Base-by-base conservation (phyloP, 192 early-diverging fungal genomes). In the Geranomyces variabilis region DNA sequence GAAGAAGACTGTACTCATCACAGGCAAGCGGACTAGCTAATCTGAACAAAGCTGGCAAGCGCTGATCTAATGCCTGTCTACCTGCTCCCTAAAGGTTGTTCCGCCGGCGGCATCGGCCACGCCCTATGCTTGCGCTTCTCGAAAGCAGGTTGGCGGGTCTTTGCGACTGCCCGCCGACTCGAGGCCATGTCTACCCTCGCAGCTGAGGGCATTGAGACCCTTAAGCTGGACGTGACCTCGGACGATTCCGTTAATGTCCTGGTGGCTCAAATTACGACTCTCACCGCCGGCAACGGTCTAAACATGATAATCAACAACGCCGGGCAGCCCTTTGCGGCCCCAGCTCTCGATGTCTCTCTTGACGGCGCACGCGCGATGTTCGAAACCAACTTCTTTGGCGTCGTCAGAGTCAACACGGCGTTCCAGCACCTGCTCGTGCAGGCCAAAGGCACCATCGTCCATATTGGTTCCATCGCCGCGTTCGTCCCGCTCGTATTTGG, bases 401-500 rank as follows among this genome's bases (percentile, higher is more conserved):
- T 45, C 43, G 41, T 64, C 9, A 30, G 63, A 3, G 8, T 64
- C 33, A 64, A 64, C 63, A 9, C 63, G 4, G 63, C 63, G 17
- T 64, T 64, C 41, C 63, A 64, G 28, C 63, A 64, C 43, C 43
- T 64, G 4, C 63, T 64, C 9, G 41, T 64, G 17, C 15, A 31
- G 14, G 63, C 41, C 2, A 3, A 45, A 19, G 63, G 63, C 31
- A 64, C 63, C 43, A 64, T 64, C n/a, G 63, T 64, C 5, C 63
- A 64, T 22, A 29, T 64, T 13, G 63, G 63, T 8, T 24, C n/a
- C 31, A 36, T 64, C 43, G 63, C 63, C 43, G 63, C 21, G 4
- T 64, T 43, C 58, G 44, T 64, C n/a, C 63, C 63, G 28, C 41
- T 64, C 41, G 21, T 64, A 3, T 46, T 64, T 36, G 63, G 63